These are phyloP conservation scores for Fusarium globosum DNA, from an alignment of 2,329 filamentous ascomycete genomes.

Conservation along the genomic window DNA sequence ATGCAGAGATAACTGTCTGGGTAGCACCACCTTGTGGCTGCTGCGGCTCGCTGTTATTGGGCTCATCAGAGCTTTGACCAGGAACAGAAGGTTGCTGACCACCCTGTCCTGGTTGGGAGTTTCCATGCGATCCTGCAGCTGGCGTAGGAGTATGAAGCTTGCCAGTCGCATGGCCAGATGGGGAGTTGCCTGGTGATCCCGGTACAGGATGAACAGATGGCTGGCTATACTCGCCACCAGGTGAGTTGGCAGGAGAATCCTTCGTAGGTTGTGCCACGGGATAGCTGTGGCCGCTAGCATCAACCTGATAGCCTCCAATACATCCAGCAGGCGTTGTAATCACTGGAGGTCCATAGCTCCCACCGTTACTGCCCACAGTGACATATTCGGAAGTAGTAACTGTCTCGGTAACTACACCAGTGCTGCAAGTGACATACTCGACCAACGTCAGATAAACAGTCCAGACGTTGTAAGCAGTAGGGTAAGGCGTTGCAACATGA, in stretches of 20 bases:
- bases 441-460: not conserved
- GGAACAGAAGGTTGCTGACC: not conserved
- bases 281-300: not conserved
- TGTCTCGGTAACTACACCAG: not conserved
- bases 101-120: not conserved
- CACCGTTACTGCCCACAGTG: not conserved
- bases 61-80: not conserved
- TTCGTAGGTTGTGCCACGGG: not conserved
- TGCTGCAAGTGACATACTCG: not conserved
- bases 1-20: not conserved
- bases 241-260: too few relatives aligned
- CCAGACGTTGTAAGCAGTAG: not conserved
- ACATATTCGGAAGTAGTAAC: not conserved
- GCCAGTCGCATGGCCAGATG: accelerated
- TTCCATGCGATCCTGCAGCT: not conserved
- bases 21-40: not conserved
- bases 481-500: not conserved
- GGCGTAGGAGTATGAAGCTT: not conserved
- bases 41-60: not conserved
- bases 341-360: not conserved
- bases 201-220: too few relatives aligned
- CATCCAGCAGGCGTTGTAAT: not conserved
- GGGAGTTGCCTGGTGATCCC: not conserved
- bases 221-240: too few relatives aligned
- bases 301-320: not conserved